These are phyloP conservation scores for Pyricularia grisea DNA, from an alignment of 2,329 filamentous ascomycete genomes.

Conservation along the genomic window DNA sequence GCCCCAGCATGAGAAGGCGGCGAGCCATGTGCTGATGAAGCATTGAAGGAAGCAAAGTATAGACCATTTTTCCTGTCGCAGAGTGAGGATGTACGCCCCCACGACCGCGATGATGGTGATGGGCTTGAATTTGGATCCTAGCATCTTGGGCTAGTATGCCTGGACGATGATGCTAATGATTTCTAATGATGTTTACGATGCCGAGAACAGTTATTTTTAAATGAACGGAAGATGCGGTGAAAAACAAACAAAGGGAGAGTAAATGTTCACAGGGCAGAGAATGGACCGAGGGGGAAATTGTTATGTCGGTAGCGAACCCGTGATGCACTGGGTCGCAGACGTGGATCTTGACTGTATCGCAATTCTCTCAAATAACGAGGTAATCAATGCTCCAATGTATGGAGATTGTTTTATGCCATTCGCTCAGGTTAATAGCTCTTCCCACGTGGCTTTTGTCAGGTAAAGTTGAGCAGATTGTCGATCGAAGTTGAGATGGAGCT, in stretches of 20 bases:
- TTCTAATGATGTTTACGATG: not conserved
- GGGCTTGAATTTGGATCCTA: not conserved
- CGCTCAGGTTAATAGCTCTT: not conserved
- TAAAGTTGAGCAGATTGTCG: not conserved
- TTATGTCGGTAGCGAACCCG: not conserved
- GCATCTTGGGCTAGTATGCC: not conserved
- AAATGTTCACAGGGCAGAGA: not conserved
- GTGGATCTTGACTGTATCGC: not conserved
- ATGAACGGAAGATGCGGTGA: not conserved
- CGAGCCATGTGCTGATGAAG: conserved; percentile 26
- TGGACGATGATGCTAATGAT: not conserved
- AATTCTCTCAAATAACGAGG: too few relatives aligned
- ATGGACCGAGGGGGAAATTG: not conserved
- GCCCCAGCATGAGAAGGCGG: conserved; percentile 23
- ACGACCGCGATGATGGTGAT: conserved; percentile 19
- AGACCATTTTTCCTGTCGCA: conserved; percentile 20
- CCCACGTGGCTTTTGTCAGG: not conserved
- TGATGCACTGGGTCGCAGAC: not conserved
- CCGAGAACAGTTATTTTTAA: not conserved
- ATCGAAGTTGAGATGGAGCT: not conserved
- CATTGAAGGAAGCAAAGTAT: conserved; percentile 18
- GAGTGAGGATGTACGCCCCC: conserved; percentile 21
- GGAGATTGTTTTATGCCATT: not conserved
- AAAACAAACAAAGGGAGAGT: not conserved
- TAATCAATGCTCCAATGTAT: not conserved